Evolutionary conservation across 2,329 filamentous ascomycete genomes (phyloP).

Genomic region (Talaromyces sp.): DNA sequence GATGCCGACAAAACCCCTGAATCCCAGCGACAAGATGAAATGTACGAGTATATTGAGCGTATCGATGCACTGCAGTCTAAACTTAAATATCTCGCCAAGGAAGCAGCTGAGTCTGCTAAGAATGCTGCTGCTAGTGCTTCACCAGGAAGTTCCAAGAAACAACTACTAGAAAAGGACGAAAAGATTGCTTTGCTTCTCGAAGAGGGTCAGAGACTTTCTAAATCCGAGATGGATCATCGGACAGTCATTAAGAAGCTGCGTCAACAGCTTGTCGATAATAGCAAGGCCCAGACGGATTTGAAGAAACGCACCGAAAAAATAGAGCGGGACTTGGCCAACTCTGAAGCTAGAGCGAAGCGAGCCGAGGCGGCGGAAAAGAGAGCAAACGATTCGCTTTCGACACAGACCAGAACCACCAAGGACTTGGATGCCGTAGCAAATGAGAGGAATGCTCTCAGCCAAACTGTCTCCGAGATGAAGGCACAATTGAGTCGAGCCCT

Average conservation of each 20-base stretch:
- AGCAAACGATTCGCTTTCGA: slow-evolving; percentile 58
- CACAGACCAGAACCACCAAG: slow-evolving; percentile 54
- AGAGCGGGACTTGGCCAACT: slow-evolving; percentile 56
- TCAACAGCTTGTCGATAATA: slow-evolving; percentile 54
- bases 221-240: slow-evolving; percentile 81
- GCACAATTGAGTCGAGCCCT: slow-evolving; percentile 69
- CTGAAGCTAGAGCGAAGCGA: slow-evolving; percentile 61
- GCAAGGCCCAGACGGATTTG: slow-evolving; percentile 53
- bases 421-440: slow-evolving; percentile 64
- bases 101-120: slow-evolving; percentile 75
- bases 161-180: slow-evolving; percentile 84
- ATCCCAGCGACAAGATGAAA: slow-evolving; percentile 74
- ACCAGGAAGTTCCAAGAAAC: slow-evolving; percentile 70
- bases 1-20: slow-evolving; percentile 55
- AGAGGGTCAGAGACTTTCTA: slow-evolving; percentile 86
- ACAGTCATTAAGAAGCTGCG: slow-evolving; percentile 79
- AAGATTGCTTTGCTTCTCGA: slow-evolving; percentile 88
- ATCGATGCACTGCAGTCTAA: slow-evolving; percentile 93
- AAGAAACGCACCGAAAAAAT: slow-evolving; percentile 61
- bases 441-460: slow-evolving; percentile 66
- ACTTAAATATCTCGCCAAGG: slow-evolving; percentile 81
- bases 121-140: slow-evolving; percentile 65
- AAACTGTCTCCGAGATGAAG: slow-evolving; percentile 69
- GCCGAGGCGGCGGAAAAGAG: slow-evolving; percentile 62
- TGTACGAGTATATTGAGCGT: slow-evolving; percentile 79